Base-by-base conservation (phyloP, 1,284 basidiomycete genomes). In the Irpex sp. region DNA sequence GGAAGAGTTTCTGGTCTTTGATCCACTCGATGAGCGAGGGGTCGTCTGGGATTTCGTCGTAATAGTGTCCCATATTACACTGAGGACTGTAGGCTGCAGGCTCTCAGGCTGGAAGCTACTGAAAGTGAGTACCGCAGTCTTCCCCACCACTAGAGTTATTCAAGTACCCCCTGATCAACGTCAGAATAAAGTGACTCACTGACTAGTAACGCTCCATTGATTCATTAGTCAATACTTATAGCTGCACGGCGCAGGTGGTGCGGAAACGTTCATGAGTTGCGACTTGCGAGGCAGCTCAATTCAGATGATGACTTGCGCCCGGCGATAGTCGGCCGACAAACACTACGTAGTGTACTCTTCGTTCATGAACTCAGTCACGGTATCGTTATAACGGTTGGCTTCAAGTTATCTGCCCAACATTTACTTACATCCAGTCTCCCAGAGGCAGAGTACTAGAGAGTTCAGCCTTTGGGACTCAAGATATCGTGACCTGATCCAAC, bases 1-100 rank as follows among this genome's bases (percentile, higher is more conserved):
- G 86, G 71, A 86, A 87, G 62, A 84, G 72, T 26, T 82, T 71
- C 68, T 86, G 84, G 63, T 77, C 74, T 57, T 74, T 66, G 64
- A 84, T 79, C 84, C 83, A 86, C 59, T 77, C 69, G 58, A 82
- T 66, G 58, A 81, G 67, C 58, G 74, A 70, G 1, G 75, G 69
- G 33, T 64, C 57, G 49, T 64, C 60, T 0, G 83, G 83, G 43
- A 85, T 83, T 5, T 75, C 72, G 61, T 82, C 77, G 69, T 75
- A 82, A 67, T 78, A 79, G 54, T 80, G 73, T 57, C 72, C 81
- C 84, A 85, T 86, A 15, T 46, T n/a, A 6, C n/a, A 46, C n/a
- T 4, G n/a, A 46, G 43, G 43, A 33, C 31, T 33, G 31, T 6
- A 33, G 7, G 31, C 31, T 33, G 31, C 31, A 6, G 31, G 31